Evolutionary conservation across 2,329 filamentous ascomycete genomes (phyloP), one percentile per base, ranked within the genome.

Genomic region (Claviceps maximensis): DNA sequence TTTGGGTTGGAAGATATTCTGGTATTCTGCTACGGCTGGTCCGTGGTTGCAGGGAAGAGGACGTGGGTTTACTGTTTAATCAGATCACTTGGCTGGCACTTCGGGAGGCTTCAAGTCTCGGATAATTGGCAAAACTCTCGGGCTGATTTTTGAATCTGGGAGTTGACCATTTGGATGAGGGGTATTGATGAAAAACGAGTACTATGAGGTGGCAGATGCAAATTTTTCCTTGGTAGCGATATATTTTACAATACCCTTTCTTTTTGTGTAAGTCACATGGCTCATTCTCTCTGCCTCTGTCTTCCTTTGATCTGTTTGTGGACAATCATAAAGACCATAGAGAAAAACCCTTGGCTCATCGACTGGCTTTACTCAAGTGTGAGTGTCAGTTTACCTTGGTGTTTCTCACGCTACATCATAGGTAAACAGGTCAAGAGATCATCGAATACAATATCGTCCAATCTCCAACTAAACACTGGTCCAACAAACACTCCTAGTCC

Each of bases 21-120:
- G 54, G 54, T 53, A 53, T 57, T 60, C 62, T 63, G 59, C 64
- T 63, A 60, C 63, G 64, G 64, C 64, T 65, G 64, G 64, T 59
- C 63, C 64, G 64, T 55, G 55, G 63, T 60, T 56, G 59, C 57
- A 52, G 19, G 49, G 15, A 42, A 19, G 40, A 31, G 15, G 13
- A 40, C 15, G 27, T 40, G 19, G 21, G 29, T 21, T 33, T 36
- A 41, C 48, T 44, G 38, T 52, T 4, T 42, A 41, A 45, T 51
- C 13, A 29, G 36, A 41, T 41, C n/a, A 46, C 27, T 42, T 54
- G 42, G 42, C 21, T 42, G 44, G 49, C 6, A 25, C 44, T 47
- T 51, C 9, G 50, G 42, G 52, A 23, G 49, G 33, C 29, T 51
- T 46, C 33, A 52, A 47, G 45, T 48, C 23, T 52, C 44, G 15